Conservation (phyloP, 225 moss, liverwort and hornwort species). For the Rhytidiadelphus loreus region DNA sequence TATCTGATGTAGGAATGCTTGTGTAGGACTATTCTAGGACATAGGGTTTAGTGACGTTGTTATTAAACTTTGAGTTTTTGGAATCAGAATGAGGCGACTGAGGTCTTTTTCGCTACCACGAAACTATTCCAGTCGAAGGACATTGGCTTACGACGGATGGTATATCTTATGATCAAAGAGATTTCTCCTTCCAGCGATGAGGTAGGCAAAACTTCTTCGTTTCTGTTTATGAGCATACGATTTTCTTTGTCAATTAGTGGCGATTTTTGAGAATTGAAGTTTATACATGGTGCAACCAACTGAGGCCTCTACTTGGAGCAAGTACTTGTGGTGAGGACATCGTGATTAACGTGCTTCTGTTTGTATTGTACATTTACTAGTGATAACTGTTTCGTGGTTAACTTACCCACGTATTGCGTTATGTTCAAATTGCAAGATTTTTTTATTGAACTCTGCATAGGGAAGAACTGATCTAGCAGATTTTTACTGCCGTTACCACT, state of each 20-base stretch:
- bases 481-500: background rate
- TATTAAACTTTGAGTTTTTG: background rate
- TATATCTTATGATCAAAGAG: conserved; percentile 91
- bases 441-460: background rate
- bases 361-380: background rate
- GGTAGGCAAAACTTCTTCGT: conserved; percentile 10
- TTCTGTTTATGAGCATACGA: background rate
- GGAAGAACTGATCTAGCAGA: background rate
- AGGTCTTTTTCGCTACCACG: conserved; percentile 88
- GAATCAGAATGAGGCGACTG: conserved; percentile 77
- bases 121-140: conserved; percentile 93
- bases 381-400: background rate
- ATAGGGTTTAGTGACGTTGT: conserved; percentile 1
- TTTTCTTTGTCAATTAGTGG: background rate
- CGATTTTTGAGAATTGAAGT: background rate
- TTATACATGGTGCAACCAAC: background rate
- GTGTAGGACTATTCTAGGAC: background rate
- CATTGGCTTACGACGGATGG: conserved; percentile 76
- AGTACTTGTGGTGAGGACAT: background rate
- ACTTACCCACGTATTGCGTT: background rate
- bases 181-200: conserved; percentile 86
- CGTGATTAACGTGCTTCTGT: background rate
- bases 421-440: background rate
- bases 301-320: background rate
- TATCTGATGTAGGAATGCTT: background rate